A percentile compares a stretch with the other conserved stretches of the same genome.
Evolutionary conservation across 371 early-diverging fungal genomes (phyloP).

Genomic region (Lichtheimia corymbifera): DNA sequence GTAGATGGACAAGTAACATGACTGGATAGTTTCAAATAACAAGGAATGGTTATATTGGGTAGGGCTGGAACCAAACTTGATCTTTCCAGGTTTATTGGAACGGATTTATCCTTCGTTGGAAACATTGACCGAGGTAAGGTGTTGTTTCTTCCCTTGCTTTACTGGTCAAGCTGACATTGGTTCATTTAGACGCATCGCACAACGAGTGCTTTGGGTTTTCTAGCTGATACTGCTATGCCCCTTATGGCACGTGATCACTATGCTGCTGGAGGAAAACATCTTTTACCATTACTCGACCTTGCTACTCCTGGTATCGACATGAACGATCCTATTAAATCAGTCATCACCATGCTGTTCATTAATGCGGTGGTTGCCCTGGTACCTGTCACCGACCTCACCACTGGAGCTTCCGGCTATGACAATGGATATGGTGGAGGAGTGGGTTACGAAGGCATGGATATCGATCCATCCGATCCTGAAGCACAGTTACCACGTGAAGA

Average conservation of each 20-base stretch:
- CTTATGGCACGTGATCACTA: constrained; percentile 72
- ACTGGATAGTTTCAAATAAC: no score
- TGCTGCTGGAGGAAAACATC: constrained; percentile 84
- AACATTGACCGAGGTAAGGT: constrained; percentile 69
- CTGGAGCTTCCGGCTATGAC: constrained; percentile 12
- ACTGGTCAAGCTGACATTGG: background rate
- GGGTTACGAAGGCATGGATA: constrained; percentile 51
- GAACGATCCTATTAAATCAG: constrained; percentile 86
- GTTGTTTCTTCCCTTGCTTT: background rate
- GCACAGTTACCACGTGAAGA: constrained; percentile 36
- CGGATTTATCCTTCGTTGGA: constrained; percentile 87
- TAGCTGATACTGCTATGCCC: constrained; percentile 68
- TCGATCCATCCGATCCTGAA: constrained; percentile 51
- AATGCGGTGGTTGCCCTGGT: constrained; percentile 62
- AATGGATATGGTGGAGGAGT: constrained; percentile 26
- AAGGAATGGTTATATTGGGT: background rate
- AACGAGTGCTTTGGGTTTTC: constrained; percentile 72
- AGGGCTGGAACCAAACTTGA: constrained; percentile 74
- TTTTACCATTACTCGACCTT: constrained; percentile 73
- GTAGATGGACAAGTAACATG: background rate
- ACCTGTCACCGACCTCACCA: constrained; percentile 66
- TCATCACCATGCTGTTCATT: constrained; percentile 76
- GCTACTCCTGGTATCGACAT: constrained; percentile 89
- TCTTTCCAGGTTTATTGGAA: constrained; percentile 84
- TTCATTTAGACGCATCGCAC: constrained; percentile 77